Base-by-base conservation (phyloP, 2,329 filamentous ascomycete species). In the Colletotrichum orchidophilum region DNA sequence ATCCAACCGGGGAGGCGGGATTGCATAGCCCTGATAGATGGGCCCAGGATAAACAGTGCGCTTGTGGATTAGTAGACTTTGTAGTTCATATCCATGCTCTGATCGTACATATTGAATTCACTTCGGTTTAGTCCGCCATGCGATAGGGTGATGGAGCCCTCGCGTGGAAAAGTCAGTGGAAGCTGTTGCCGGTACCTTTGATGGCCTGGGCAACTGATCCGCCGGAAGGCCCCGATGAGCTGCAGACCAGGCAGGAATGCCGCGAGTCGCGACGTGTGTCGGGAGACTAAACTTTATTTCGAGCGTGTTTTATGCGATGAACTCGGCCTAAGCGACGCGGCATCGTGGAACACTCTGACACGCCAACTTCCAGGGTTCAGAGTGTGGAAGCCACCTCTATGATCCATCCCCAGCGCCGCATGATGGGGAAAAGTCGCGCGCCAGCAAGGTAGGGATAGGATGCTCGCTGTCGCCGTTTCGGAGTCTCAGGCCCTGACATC, bases 21-120 rank as follows among this genome's bases (percentile, higher is more conserved):
- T 57, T 50, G 57, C 35, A 67, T 67, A 55, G 55, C 11, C 13
- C 50, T 33, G 31, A 52, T 70, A 67, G 63, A 70, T n/a, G 39
- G 27, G 49, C 35, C 50, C 46, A 50, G 63, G 53, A 66, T 70
- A 54, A 54, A 61, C 58, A 70, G 55, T 70, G 13, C 42, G 15
- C 35, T 29, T n/a, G 39, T 31, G 60, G 50, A 52, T 52, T 58
- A 42, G 60, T 54, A 24, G 39, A 46, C 39, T 59, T 54, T 33
- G 18, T 35, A 66, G 26, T 54, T 66, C 65, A n/a, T 7, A 13
- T 49, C 24, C 54, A 18, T 49, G 6, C 29, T 27, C 50, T 66
- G 26, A 33, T 33, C 42, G 42, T 21, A 9, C 27, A 11, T 50
- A 24, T 21, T 46, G 39, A 46, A n/a, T n/a, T n/a, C n/a, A n/a